Evolutionary conservation across 2,329 filamentous ascomycete genomes (phyloP).

Genomic region (Rhynchosporium secalis): DNA sequence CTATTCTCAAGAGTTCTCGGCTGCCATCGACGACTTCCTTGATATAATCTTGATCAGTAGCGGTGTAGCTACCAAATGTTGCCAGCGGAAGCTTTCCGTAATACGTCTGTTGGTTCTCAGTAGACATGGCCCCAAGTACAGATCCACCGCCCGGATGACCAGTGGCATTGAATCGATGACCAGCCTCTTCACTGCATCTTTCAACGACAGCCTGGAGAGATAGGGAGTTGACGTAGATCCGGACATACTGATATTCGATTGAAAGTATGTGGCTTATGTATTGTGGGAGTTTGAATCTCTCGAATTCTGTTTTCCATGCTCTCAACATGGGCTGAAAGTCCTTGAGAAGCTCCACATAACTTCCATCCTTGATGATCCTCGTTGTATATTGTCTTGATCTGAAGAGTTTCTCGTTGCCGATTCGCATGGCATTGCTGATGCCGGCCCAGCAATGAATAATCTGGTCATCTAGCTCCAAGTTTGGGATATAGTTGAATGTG

Average conservation of each 20-base stretch:
- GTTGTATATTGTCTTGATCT: slow-evolving; percentile 84
- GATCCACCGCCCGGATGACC: slow-evolving; percentile 43
- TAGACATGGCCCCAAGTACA: slow-evolving; percentile 51
- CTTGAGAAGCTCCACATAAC: slow-evolving; percentile 78
- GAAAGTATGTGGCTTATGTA: slow-evolving; percentile 75
- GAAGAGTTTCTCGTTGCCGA: slow-evolving; percentile 86
- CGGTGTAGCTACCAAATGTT: slow-evolving; percentile 62
- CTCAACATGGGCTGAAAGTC: slow-evolving; percentile 77
- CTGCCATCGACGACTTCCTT: slow-evolving; percentile 76
- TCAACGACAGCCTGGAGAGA: slow-evolving; percentile 94
- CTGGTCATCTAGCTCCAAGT: slow-evolving; percentile 66
- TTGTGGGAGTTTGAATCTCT: slow-evolving; percentile 68
- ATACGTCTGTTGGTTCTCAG: slow-evolving; percentile 61
- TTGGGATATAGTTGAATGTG: slow-evolving; percentile 65
- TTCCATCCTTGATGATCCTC: slow-evolving; percentile 81
- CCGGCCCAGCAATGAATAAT: slow-evolving; percentile 89
- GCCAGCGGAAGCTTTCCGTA: slow-evolving; percentile 64
- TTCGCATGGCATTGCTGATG: slow-evolving; percentile 89
- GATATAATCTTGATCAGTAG: slow-evolving; percentile 70
- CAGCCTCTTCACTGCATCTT: slow-evolving; percentile 77
- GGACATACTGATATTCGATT: slow-evolving; percentile 94
- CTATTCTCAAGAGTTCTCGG: slow-evolving; percentile 72
- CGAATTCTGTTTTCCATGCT: slow-evolving; percentile 80
- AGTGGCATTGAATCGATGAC: slow-evolving; percentile 41
- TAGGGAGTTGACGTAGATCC: slow-evolving; percentile 92